A percentile compares a stretch with the other conserved stretches of the same genome.
These are phyloP conservation scores for Tagetes erecta DNA, from an alignment of 129 eudicot genomes.

Conservation along the genomic window DNA sequence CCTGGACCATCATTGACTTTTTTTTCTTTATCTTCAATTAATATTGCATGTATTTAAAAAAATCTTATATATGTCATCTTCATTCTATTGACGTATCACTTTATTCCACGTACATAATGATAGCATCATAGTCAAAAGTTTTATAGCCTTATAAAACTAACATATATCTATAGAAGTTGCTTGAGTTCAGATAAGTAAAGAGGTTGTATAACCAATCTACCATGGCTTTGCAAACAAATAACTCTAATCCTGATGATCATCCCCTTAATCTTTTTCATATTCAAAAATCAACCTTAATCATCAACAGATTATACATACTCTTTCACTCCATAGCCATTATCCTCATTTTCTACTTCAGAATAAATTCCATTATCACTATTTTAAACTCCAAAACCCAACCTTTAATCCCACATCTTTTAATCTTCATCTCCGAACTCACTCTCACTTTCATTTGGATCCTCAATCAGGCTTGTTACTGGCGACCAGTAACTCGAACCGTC, in stretches of 20 bases:
- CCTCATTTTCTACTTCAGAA: conserved; percentile 38
- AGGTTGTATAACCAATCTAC: too few relatives aligned
- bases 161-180: too few relatives aligned
- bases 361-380: conserved; percentile 21
- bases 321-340: conserved; percentile 33
- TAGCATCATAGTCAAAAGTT: too few relatives aligned
- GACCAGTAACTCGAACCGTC: conserved; percentile 45
- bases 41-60: too few relatives aligned
- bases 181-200: too few relatives aligned
- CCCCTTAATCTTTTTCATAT: conserved; percentile 37
- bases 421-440: conserved; percentile 33
- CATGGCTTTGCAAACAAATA: conserved; percentile 10
- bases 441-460: conserved; percentile 46
- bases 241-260: conserved; percentile 1
- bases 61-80: too few relatives aligned
- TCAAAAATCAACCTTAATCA: conserved; percentile 21
- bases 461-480: conserved; percentile 35
- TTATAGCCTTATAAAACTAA: too few relatives aligned
- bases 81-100: too few relatives aligned
- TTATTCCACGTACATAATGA: too few relatives aligned
- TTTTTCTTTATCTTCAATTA: too few relatives aligned
- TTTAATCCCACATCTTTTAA: conserved; percentile 28
- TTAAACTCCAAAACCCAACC: not conserved
- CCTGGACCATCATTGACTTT: too few relatives aligned
- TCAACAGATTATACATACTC: conserved; percentile 37